phyloP scores from a whole-genome alignment of 2,329 filamentous ascomycete genomes.

The Talaromyces sp. region DNA sequence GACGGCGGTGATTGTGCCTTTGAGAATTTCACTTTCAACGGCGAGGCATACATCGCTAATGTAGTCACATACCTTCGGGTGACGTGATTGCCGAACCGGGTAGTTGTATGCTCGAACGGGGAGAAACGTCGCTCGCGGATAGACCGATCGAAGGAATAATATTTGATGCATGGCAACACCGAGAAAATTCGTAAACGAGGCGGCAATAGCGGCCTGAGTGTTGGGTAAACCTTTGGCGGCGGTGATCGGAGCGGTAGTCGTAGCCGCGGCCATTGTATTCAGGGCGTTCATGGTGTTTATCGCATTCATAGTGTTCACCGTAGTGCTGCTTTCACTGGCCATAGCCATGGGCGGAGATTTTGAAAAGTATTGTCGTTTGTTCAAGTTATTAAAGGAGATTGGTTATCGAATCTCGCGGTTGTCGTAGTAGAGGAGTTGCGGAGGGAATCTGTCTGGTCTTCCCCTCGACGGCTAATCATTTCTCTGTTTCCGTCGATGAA shows the following conservation, averaged over 20 bases:
- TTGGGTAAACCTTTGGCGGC: conserved; percentile 44
- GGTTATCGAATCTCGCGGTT: conserved; percentile 6
- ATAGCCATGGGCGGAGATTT: conserved; percentile 35
- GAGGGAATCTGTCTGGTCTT: conserved; percentile 42
- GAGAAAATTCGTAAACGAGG: conserved; percentile 74
- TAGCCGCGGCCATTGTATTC: conserved; percentile 32
- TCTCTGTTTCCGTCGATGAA: conserved; percentile 36
- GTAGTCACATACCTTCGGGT: conserved; percentile 83
- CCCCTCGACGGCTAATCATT: conserved; percentile 46
- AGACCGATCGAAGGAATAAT: conserved; percentile 76
- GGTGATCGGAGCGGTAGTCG: conserved; percentile 41
- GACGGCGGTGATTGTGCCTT: conserved; percentile 55
- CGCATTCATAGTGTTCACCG: conserved; percentile 28
- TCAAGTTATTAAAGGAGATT: conserved; percentile 7
- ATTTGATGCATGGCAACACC: conserved; percentile 82
- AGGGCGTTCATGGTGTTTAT: conserved; percentile 33
- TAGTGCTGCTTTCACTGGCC: conserved; percentile 41
- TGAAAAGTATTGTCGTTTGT: conserved; percentile 32
- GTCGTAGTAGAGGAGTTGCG: conserved; percentile 38
- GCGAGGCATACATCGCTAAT: conserved; percentile 76
- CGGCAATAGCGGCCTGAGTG: conserved; percentile 60
- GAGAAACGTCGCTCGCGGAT: conserved; percentile 75
- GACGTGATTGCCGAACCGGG: conserved; percentile 78
- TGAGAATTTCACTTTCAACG: conserved; percentile 67
- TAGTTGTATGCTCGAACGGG: conserved; percentile 79